Evolutionary conservation across 257 asterid species (phyloP), one percentile per base, ranked within the genome.

Genomic region (Solanum clarkiae): DNA sequence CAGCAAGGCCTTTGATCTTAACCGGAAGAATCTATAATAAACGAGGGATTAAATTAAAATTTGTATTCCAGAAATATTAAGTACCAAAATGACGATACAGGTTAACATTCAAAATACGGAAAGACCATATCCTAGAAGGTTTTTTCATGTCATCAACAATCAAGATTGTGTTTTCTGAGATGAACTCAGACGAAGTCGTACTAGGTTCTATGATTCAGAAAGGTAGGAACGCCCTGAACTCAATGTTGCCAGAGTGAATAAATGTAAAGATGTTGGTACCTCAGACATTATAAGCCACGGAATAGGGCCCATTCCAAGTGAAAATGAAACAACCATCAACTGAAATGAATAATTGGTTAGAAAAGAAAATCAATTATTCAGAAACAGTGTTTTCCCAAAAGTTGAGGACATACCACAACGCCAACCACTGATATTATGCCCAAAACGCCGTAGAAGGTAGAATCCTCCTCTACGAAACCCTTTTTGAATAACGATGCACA

Each of bases 281-380:
- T 96, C 99, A 22, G 99, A 96, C 99, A 96, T 96, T 86, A 96
- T 93, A 80, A 96, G 91, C 99, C 99, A 96, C 1, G 99, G 99
- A 84, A 94, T 90, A 49, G 99, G 96, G 57, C 99, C 99, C 93
- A 96, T 93, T 88, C 99, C 99, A 36, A 92, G 96, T n/a, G 99
- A 94, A 85, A 96, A 96, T 5, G 89, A 86, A 84, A 94, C 85
- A 86, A 95, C 90, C 97, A 93, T 89, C 84, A 86, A 82, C 98
- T 94, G 89, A 83, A 86, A 80, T 62, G 83, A 83, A 83, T 85
- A 62, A 20, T 45, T 57, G 51, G 80, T 86, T 60, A 87, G 66
- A 62, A 9, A 80, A 85, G 42, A n/a, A 81, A 69, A 85, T 59
- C 54, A 44, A 20, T 17, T 18, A 81, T 11, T 45, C 54, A 62